A percentile compares a stretch with the other conserved stretches of the same genome.
phyloP scores from a whole-genome alignment of 1,139 yeast species.

The Kurtzmaniella quercitrusa region DNA sequence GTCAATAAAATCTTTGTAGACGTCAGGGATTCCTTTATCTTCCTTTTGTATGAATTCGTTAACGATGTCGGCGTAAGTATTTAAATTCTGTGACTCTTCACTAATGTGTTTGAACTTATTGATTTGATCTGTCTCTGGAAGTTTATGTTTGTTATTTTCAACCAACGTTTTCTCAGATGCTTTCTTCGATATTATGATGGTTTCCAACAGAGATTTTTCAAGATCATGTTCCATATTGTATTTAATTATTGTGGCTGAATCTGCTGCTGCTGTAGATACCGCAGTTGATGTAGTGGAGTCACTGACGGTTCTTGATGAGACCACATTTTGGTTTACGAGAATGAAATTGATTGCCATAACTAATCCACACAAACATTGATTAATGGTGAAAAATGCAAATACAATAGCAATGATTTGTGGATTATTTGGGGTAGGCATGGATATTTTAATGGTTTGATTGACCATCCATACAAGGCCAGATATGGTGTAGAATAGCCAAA shows the following conservation, averaged over 20 bases:
- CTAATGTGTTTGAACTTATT: slow-evolving; percentile 5
- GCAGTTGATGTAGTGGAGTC: slow-evolving; percentile 2
- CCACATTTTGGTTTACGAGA: slow-evolving; percentile 9
- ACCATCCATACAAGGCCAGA: slow-evolving; percentile 5
- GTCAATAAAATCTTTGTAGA: slow-evolving; percentile 11
- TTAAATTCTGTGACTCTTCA: slow-evolving; percentile 8
- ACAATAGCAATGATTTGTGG: neutral
- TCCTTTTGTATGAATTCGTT: neutral
- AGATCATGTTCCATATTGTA: slow-evolving; percentile 1
- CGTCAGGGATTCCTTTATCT: slow-evolving; percentile 7
- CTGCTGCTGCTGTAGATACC: neutral
- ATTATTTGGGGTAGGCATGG: neutral
- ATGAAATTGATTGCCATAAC: slow-evolving; percentile 6
- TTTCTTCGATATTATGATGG: slow-evolving; percentile 10
- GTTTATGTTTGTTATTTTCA: slow-evolving; percentile 5
- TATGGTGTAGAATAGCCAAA: slow-evolving; percentile 3
- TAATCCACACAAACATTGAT: slow-evolving; percentile 2
- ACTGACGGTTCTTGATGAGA: neutral
- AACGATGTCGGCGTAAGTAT: slow-evolving; percentile 3
- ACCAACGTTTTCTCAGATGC: slow-evolving; percentile 13
- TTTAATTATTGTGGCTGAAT: slow-evolving; percentile 1
- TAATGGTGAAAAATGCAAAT: slow-evolving; percentile 3
- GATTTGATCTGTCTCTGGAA: neutral
- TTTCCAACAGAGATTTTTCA: slow-evolving; percentile 3
- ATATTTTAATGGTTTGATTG: neutral